Percentiles rank a stretch among this genome's conserved stretches.
These are phyloP conservation scores for Pestalotiopsis sp. DNA, from an alignment of 2,329 filamentous ascomycete genomes.

Conservation along the genomic window DNA sequence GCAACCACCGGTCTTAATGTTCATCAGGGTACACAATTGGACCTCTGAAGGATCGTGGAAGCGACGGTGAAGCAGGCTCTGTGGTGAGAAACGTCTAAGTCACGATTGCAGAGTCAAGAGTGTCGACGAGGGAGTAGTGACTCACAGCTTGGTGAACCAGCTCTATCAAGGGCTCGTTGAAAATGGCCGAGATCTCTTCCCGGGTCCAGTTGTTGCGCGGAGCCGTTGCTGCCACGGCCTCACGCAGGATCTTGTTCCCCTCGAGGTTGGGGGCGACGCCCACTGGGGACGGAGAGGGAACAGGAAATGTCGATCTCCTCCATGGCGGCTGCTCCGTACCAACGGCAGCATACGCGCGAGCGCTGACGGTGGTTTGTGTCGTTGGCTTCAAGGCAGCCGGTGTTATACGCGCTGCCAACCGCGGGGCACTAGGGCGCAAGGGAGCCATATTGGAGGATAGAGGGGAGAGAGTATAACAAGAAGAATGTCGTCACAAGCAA, in stretches of 20 bases:
- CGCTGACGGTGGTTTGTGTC: background rate
- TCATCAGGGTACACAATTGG: constrained; percentile 93
- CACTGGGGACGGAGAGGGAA: background rate
- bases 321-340: background rate
- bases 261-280: background rate
- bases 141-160: constrained; percentile 74
- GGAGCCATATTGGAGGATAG: background rate
- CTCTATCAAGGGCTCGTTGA: constrained; percentile 80
- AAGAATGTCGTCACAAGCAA: background rate
- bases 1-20: constrained; percentile 94
- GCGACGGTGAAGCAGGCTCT: constrained; percentile 79
- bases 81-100: constrained; percentile 12
- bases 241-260: constrained; percentile 35
- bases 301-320: background rate
- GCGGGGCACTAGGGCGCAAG: background rate
- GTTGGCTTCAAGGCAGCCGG: background rate
- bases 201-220: constrained; percentile 78
- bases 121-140: constrained; percentile 14
- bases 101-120: constrained; percentile 4
- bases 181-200: constrained; percentile 80
- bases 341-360: constrained; percentile 8
- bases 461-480: background rate
- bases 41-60: constrained; percentile 85
- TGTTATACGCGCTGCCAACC: constrained; percentile 1
- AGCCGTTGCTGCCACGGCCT: constrained; percentile 61